These are phyloP conservation scores for Nakaseomyces kungkrabaensis DNA, from an alignment of 1,139 yeast species.

Conservation along the genomic window DNA sequence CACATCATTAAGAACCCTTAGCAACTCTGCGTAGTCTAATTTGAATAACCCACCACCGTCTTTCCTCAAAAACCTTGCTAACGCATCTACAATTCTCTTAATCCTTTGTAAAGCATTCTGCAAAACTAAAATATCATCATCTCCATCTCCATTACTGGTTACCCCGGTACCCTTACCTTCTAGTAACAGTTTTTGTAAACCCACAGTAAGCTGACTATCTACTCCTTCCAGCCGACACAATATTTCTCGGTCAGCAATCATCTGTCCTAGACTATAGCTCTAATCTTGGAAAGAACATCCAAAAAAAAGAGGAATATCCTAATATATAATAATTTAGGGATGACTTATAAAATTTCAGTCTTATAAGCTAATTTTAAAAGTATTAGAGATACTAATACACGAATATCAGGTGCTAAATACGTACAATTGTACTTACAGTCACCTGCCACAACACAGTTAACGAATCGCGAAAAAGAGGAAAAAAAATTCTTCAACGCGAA, in stretches of 20 bases:
- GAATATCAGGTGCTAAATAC: neutral
- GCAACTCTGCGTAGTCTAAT: neutral
- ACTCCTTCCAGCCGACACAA: neutral
- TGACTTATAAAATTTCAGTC: too few species aligned
- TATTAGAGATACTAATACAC: neutral
- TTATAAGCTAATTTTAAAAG: neutral
- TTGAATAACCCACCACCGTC: neutral
- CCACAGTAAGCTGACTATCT: neutral
- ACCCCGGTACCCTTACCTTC: neutral
- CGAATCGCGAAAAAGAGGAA: neutral
- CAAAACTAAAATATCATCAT: neutral
- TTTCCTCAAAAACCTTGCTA: neutral
- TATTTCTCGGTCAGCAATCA: neutral
- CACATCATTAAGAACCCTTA: neutral
- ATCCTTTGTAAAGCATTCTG: constrained; percentile 7
- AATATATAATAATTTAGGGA: too few species aligned
- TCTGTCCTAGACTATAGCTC: too few species aligned
- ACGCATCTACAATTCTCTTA: constrained; percentile 5
- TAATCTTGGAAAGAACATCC: too few species aligned
- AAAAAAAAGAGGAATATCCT: too few species aligned
- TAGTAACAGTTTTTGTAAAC: neutral
- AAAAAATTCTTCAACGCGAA: neutral
- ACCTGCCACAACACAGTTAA: neutral
- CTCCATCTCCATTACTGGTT: neutral
- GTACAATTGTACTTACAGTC: neutral